phyloP scores from a whole-genome alignment of 2,329 filamentous ascomycete species.

The Fusarium luffae region DNA sequence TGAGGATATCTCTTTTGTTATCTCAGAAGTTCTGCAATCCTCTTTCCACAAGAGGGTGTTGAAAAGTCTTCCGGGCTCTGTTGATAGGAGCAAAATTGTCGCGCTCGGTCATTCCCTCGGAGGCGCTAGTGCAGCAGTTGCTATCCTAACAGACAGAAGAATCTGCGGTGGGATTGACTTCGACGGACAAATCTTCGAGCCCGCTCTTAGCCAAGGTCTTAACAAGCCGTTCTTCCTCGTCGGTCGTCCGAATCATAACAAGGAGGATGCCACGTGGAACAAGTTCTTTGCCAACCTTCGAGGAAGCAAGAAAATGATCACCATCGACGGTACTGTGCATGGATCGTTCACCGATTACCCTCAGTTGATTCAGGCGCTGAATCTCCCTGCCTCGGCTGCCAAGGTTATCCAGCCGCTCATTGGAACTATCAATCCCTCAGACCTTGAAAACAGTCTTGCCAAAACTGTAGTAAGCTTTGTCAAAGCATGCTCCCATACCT shows the following conservation, averaged over 20 bases:
- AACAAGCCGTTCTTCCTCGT: constrained; percentile 48
- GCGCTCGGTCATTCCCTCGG: constrained; percentile 56
- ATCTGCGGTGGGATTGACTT: constrained; percentile 54
- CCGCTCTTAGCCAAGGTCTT: constrained; percentile 45
- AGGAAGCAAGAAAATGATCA: constrained; percentile 42
- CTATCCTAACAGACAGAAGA: constrained; percentile 47
- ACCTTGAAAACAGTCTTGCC: constrained; percentile 37
- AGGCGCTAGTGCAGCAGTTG: constrained; percentile 51
- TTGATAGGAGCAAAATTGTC: constrained; percentile 47
- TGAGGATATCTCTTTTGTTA: constrained; percentile 52
- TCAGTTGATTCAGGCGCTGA: constrained; percentile 40
- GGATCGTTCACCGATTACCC: constrained; percentile 50
- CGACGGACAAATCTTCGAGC: constrained; percentile 53
- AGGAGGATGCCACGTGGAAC: constrained; percentile 49
- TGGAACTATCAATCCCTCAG: constrained; percentile 22
- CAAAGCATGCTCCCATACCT: background rate
- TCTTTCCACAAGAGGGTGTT: constrained; percentile 29
- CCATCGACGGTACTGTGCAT: constrained; percentile 45
- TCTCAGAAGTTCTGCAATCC: constrained; percentile 47
- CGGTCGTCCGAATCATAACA: constrained; percentile 46
- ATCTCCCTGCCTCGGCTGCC: constrained; percentile 26
- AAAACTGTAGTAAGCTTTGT: constrained; percentile 41
- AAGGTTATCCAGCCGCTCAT: background rate
- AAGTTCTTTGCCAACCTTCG: constrained; percentile 45
- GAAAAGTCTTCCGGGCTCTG: constrained; percentile 36